Evolutionary conservation across 2,329 filamentous ascomycete species (phyloP).

Genomic region (Beauveria sp.): DNA sequence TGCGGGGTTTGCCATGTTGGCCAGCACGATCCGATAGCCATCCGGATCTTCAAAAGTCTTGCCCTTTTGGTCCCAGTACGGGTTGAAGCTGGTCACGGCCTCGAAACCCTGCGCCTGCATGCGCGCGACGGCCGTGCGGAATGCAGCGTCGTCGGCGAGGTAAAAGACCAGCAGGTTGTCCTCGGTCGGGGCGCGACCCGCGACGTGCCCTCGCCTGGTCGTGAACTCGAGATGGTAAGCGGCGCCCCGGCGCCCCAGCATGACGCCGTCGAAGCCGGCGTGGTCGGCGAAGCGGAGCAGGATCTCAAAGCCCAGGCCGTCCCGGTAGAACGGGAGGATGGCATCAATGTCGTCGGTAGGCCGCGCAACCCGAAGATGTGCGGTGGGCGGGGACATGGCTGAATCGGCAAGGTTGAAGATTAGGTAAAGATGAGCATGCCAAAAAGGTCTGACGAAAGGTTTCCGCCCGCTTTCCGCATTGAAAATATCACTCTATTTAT

Average conservation of each 20-base stretch:
- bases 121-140: constrained; percentile 22
- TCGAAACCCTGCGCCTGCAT: constrained; percentile 28
- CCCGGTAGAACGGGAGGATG: constrained; percentile 33
- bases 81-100: constrained; percentile 32
- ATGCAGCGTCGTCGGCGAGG: constrained; percentile 24
- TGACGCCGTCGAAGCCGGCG: constrained; percentile 32
- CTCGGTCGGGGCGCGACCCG: constrained; percentile 29
- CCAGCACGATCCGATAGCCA: constrained; percentile 36
- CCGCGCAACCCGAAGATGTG: constrained; percentile 33
- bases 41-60: constrained; percentile 38
- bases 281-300: constrained; percentile 28
- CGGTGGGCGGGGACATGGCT: constrained; percentile 9
- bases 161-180: constrained; percentile 40
- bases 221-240: constrained; percentile 39
- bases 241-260: constrained; percentile 30
- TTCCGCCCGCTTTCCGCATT: not conserved
- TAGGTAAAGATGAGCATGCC: too few relatives aligned
- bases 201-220: constrained; percentile 24
- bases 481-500: not conserved
- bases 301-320: constrained; percentile 31
- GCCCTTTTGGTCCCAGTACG: constrained; percentile 37
- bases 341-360: constrained; percentile 30
- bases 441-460: not conserved
- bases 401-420: not conserved
- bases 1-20: constrained; percentile 19